Evolutionary conservation across 2,329 filamentous ascomycete species (phyloP).

Genomic region (Botrytis galanthina): DNA sequence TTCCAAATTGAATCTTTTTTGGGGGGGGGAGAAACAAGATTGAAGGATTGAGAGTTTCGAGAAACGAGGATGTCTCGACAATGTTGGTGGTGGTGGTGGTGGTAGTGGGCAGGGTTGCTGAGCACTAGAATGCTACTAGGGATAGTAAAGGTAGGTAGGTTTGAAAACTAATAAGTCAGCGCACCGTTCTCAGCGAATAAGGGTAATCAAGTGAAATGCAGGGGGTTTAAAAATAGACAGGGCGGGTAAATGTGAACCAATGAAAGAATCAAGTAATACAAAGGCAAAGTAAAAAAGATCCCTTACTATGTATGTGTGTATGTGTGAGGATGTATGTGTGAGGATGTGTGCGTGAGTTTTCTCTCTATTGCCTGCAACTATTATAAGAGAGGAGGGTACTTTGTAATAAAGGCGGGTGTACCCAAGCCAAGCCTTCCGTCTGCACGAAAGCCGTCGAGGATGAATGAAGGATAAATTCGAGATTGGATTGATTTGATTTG

Average conservation of each 20-base stretch:
- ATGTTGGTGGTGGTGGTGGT: slow-evolving; percentile 18
- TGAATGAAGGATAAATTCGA: neutral
- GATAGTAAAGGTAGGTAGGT: neutral
- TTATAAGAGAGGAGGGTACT: neutral
- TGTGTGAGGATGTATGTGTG: neutral
- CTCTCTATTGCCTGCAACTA: slow-evolving; percentile 4
- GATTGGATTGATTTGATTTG: neutral
- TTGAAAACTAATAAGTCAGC: slow-evolving; percentile 21
- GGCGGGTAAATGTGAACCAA: slow-evolving; percentile 18
- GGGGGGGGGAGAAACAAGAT: slow-evolving; percentile 8
- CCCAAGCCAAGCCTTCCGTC: slow-evolving; percentile 10
- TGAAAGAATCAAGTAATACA: neutral
- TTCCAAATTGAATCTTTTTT: neutral
- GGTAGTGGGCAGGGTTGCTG: slow-evolving; percentile 12
- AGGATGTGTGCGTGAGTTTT: neutral
- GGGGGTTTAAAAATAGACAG: slow-evolving; percentile 20
- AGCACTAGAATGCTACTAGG: neutral
- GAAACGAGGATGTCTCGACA: slow-evolving; percentile 20
- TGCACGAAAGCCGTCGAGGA: neutral
- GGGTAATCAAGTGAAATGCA: slow-evolving; percentile 11
- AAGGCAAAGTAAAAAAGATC: neutral
- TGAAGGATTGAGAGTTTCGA: slow-evolving; percentile 21
- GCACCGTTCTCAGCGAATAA: slow-evolving; percentile 21
- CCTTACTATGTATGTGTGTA: slow-evolving; percentile 7
- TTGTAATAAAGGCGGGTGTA: slow-evolving; percentile 9